phyloP scores from a whole-genome alignment of 495 filamentous ascomycete genomes.

The Bathelium albidoporum region DNA sequence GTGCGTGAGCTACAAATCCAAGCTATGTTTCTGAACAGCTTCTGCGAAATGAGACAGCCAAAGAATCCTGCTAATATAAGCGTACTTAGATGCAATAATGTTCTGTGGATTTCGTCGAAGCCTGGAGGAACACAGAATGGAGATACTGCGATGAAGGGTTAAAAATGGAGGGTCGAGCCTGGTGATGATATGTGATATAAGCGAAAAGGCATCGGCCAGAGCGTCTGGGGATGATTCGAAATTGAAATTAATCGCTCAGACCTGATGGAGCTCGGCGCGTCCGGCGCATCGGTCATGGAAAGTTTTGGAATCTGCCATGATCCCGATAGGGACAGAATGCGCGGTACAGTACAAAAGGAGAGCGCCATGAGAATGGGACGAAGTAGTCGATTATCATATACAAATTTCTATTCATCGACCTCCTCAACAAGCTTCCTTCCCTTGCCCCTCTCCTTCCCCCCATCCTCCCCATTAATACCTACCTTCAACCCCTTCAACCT shows the following conservation, averaged over 20 bases:
- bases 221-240: not conserved
- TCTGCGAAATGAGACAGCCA: not conserved
- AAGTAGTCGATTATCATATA: not conserved
- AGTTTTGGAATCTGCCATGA: not conserved
- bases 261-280: not conserved
- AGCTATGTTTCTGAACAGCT: not conserved
- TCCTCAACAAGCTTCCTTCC: slow-evolving; percentile 39
- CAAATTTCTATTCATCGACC: slow-evolving; percentile 34
- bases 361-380: not conserved
- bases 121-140: slow-evolving; percentile 44
- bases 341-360: not conserved
- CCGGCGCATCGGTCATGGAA: not conserved
- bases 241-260: not conserved
- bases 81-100: slow-evolving; percentile 72
- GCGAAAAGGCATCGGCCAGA: not conserved
- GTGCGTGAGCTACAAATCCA: slow-evolving; percentile 34
- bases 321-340: not conserved
- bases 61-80: slow-evolving; percentile 18
- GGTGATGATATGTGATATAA: not conserved
- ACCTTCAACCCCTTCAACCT: slow-evolving; percentile 27
- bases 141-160: slow-evolving; percentile 56
- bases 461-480: slow-evolving; percentile 4
- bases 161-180: not conserved
- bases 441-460: slow-evolving; percentile 14
- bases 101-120: slow-evolving; percentile 70